Percentiles rank a stretch among this genome's conserved stretches.
These are phyloP conservation scores for Podospora australis DNA, from an alignment of 495 filamentous ascomycete species.

Conservation along the genomic window DNA sequence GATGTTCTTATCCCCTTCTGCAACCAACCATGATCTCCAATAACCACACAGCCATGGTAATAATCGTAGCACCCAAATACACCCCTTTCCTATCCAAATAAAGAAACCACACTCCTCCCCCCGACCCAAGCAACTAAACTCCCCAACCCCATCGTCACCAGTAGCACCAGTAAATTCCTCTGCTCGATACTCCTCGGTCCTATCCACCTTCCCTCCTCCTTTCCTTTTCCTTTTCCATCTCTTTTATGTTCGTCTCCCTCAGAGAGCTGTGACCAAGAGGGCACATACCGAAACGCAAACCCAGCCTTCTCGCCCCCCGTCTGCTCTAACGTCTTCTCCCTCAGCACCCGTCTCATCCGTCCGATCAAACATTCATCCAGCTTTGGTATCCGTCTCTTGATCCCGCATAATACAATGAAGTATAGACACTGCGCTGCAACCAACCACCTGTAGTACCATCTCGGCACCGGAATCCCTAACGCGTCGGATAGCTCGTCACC, in stretches of 20 bases:
- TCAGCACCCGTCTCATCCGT: constrained; percentile 5
- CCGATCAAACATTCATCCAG: constrained; percentile 55
- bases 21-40: no score
- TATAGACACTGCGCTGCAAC: constrained; percentile 64
- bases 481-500: constrained; percentile 54
- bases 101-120: background rate
- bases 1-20: no score
- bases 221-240: background rate
- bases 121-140: background rate
- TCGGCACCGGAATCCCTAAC: constrained; percentile 52
- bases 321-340: constrained; percentile 12
- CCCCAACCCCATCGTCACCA: background rate
- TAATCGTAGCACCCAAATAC: no score
- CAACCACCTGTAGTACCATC: constrained; percentile 51
- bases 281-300: constrained; percentile 63
- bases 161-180: constrained; percentile 6
- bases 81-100: no score
- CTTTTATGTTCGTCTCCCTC: constrained; percentile 2
- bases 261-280: constrained; percentile 29
- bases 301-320: constrained; percentile 31
- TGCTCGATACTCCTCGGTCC: background rate
- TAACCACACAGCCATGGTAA: no score
- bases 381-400: constrained; percentile 46
- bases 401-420: constrained; percentile 50
- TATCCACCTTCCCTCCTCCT: background rate